Base-by-base conservation (phyloP, 805 yeast species). In the Hanseniaspora mollemarum region DNA sequence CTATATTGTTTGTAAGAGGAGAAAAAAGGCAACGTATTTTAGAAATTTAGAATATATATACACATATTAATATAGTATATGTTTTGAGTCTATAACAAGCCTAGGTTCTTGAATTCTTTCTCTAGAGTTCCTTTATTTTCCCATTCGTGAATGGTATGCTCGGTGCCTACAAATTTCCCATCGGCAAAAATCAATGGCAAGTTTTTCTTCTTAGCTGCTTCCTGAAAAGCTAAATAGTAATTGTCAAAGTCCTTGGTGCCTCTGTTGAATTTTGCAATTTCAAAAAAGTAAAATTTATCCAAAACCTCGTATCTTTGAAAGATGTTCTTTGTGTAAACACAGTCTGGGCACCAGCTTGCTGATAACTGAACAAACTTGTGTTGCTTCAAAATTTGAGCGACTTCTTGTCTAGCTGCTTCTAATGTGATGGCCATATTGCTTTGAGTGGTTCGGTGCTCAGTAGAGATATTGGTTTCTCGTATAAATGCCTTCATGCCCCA, bases 1-100 rank as follows among this genome's bases (percentile, higher is more conserved):
- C 98, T 2, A 65, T 86, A 56, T 72, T 77, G n/a, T 87, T 92
- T 64, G 81, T 90, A 16, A 92, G 83, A 58, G 87, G 87, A 16
- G 60, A 57, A 43, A 60, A 56, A 43, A 62, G 60, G 41, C 51
- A 36, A 26, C 36, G 43, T 51, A 53, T 57, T 41, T 60, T 59
- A 6, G 66, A 62, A 16, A 54, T 61, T n/a, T 60, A 38, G 31
- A 25, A 13, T 33, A 10, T 10, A 7, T 6, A 32, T 9, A 12
- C 16, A 32, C 6, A 32, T 9, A 32, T 9, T 12, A 12, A 33
- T 1, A 25, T 26, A 49, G 42, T 32, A 49, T 33, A 26, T 26
- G 24, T 15, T 2, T n/a, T 39, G 36, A 19, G 45, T 32, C 22
- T 46, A 45, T 40, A 61, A 46, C 31, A 61, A 54, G n/a, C 63